Percentiles rank a stretch among this genome's conserved stretches.
Evolutionary conservation across 495 filamentous ascomycete species (phyloP).

Genomic region (Penicillium silybi): DNA sequence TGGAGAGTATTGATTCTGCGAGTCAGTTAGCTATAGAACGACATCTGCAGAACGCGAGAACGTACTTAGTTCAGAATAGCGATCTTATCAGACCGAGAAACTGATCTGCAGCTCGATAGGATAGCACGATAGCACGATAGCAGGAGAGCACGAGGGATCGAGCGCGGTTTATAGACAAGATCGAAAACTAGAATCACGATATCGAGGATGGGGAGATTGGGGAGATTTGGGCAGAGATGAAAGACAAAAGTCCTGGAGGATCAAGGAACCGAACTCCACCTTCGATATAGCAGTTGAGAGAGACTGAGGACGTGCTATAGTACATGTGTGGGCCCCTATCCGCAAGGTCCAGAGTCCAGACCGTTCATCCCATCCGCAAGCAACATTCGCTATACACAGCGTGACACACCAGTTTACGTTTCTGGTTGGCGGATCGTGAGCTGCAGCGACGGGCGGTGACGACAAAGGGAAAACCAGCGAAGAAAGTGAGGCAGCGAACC

Average conservation of each 20-base stretch:
- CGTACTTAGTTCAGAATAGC: background rate
- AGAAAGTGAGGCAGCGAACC: constrained; percentile 48
- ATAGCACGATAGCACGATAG: background rate
- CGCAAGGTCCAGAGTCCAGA: background rate
- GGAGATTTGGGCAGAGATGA: constrained; percentile 2
- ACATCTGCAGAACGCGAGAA: background rate
- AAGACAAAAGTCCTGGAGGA: constrained; percentile 11
- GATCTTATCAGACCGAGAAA: constrained; percentile 8
- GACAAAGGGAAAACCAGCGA: constrained; percentile 6
- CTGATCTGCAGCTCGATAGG: background rate
- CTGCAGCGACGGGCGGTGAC: constrained; percentile 13
- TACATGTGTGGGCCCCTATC: background rate
- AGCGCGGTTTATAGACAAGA: background rate
- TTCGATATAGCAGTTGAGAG: background rate
- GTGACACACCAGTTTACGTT: background rate
- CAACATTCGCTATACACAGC: background rate
- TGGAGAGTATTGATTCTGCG: background rate
- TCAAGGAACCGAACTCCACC: constrained; percentile 1
- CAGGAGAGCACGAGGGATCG: background rate
- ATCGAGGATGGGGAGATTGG: background rate
- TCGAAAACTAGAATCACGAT: background rate
- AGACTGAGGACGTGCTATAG: constrained; percentile 7
- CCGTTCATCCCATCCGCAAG: background rate
- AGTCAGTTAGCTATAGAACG: background rate
- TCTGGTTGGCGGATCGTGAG: constrained; percentile 5